These are phyloP conservation scores for Pythium monospermum DNA, from an alignment of 352 stramenopile genomes.

Conservation along the genomic window DNA sequence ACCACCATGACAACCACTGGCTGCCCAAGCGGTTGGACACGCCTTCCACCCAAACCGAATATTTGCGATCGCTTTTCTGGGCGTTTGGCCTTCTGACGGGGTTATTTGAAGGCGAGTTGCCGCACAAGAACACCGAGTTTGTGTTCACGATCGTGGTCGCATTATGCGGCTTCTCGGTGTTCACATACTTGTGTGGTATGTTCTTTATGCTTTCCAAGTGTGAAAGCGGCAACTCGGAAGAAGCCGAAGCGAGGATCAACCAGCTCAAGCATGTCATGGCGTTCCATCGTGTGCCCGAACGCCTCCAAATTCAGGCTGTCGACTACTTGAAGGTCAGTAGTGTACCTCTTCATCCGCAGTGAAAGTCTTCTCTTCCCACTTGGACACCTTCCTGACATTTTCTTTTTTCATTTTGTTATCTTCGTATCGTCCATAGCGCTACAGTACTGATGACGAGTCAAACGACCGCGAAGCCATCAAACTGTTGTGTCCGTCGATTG, in stretches of 20 bases:
- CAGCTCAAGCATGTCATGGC: constrained; percentile 52
- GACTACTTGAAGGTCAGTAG: constrained; percentile 44
- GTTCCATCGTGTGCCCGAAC: constrained; percentile 41
- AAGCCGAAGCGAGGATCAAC: constrained; percentile 42
- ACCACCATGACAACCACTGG: constrained; percentile 31
- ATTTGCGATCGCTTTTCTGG: constrained; percentile 55
- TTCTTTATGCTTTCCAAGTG: constrained; percentile 72
- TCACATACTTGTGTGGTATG: constrained; percentile 54
- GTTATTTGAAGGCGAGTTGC: constrained; percentile 46
- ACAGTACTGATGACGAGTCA: constrained; percentile 40
- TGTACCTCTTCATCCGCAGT: too few relatives aligned
- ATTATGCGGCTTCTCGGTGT: constrained; percentile 45
- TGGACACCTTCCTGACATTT: too few relatives aligned
- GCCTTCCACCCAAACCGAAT: constrained; percentile 18
- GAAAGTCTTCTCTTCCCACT: not conserved
- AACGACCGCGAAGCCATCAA: constrained; percentile 38
- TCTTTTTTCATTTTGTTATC: too few relatives aligned
- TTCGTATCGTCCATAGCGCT: constrained; percentile 16
- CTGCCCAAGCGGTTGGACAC: constrained; percentile 19
- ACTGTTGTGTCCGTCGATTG: constrained; percentile 44
- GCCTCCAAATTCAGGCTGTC: constrained; percentile 32
- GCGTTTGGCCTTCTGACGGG: constrained; percentile 43
- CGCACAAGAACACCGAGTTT: constrained; percentile 33
- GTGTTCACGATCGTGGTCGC: constrained; percentile 51
- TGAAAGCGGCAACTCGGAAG: constrained; percentile 38